Evolutionary conservation across 1,284 basidiomycete species (phyloP), one percentile per base, ranked within the genome.

Genomic region (Agaricales sp.): DNA sequence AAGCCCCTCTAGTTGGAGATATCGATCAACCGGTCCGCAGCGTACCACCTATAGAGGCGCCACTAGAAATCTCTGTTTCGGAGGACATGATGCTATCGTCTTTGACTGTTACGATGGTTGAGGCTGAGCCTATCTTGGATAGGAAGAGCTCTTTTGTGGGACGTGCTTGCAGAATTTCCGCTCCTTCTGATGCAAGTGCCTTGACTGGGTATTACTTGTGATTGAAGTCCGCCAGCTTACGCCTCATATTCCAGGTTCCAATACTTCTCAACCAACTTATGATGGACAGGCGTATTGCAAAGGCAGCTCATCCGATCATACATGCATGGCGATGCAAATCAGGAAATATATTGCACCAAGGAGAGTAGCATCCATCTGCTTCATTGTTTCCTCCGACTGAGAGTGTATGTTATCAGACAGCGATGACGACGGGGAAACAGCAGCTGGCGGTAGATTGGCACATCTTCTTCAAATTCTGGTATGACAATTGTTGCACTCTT

Each of bases 371-470:
- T n/a, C n/a, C n/a, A n/a, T n/a, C n/a, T n/a, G n/a, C n/a, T n/a
- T n/a, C n/a, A n/a, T n/a, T n/a, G n/a, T n/a, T n/a, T n/a, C n/a
- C n/a, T n/a, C n/a, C n/a, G n/a, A n/a, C n/a, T n/a, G n/a, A n/a
- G n/a, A n/a, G n/a, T n/a, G n/a, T n/a, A n/a, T n/a, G n/a, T 25
- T 50, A 4, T 30, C 54, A 93, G 92, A 96, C 61, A 93, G 94
- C 53, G 90, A 94, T 53, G 93, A 97, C 53, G 89, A 96, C 54
- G 90, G 92, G 1, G 93, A 97, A 66, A 83, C 85, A 0, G 91
- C 91, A 1, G 93, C 93, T 4, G 92, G 93, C 3, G 80, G 84
- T 24, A 77, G 92, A 2, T 66, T 96, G 20, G 88, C 87, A 1
- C 92, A 95, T 63, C 72, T 96, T 1, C 67, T 96, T 3, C 90